Conservation (phyloP, 805 yeast species). For the Zygosaccharomyces rouxii region DNA sequence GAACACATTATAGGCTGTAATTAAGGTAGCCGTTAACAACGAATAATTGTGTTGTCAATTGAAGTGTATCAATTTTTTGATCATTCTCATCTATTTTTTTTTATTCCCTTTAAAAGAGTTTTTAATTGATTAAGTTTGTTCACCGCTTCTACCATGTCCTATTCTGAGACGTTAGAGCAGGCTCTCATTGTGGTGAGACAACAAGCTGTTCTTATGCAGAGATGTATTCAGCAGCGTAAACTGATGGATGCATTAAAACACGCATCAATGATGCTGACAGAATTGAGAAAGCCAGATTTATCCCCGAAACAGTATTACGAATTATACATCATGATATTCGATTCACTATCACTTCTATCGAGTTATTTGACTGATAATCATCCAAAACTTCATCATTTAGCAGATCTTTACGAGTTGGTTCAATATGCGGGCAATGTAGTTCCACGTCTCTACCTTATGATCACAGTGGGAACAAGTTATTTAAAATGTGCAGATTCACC, state of each 20-base stretch:
- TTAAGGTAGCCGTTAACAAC: background rate
- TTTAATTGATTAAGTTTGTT: background rate
- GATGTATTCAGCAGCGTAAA: conserved; percentile 60
- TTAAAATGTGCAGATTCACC: conserved; percentile 78
- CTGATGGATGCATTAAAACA: conserved; percentile 86
- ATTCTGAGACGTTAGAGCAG: conserved; percentile 28
- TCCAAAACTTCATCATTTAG: conserved; percentile 61
- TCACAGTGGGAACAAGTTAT: conserved; percentile 88
- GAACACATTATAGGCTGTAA: background rate
- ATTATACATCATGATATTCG: conserved; percentile 76
- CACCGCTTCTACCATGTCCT: conserved; percentile 18
- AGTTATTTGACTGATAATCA: conserved; percentile 62
- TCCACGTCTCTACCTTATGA: conserved; percentile 90
- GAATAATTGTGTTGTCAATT: background rate
- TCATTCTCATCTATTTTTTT: too few species aligned
- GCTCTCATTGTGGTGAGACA: conserved; percentile 47
- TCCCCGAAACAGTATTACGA: conserved; percentile 93
- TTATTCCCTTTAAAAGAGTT: too few species aligned
- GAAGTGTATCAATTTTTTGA: background rate
- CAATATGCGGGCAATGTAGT: conserved; percentile 93
- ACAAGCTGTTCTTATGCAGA: conserved; percentile 72
- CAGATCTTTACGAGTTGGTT: conserved; percentile 89
- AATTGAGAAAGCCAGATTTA: conserved; percentile 66
- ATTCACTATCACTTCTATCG: conserved; percentile 68
- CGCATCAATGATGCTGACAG: conserved; percentile 75